These are phyloP conservation scores for Fusarium austroafricanum DNA, from an alignment of 2,329 filamentous ascomycete species.

Conservation along the genomic window DNA sequence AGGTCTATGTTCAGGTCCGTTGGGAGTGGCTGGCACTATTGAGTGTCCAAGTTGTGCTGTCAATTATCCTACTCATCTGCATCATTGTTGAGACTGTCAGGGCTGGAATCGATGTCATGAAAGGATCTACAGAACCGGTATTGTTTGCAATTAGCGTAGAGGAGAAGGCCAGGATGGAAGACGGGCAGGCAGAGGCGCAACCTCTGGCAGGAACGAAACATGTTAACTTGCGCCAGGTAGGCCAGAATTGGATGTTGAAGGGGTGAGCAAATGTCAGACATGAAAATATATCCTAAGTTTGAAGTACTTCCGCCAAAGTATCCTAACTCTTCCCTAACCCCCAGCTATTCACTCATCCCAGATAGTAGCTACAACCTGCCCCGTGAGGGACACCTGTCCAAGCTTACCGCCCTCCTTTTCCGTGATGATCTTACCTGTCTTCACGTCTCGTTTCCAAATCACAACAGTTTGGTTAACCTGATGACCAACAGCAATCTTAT, in stretches of 20 bases:
- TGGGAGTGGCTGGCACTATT: conserved; percentile 2
- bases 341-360: conserved; percentile 35
- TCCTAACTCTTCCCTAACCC: no score
- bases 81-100: not conserved
- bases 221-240: not conserved
- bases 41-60: not conserved
- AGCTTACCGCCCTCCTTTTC: conserved; percentile 41
- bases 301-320: no score
- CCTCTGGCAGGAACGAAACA: not conserved
- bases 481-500: conserved; percentile 43
- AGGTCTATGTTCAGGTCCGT: not conserved
- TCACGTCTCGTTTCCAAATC: conserved; percentile 40
- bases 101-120: not conserved
- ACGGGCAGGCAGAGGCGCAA: not conserved
- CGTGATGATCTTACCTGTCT: conserved; percentile 36
- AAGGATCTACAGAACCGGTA: not conserved
- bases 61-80: not conserved
- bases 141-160: not conserved
- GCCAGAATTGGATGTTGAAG: not conserved
- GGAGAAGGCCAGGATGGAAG: conserved; percentile 4
- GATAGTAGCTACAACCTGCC: conserved; percentile 32
- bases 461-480: conserved; percentile 40
- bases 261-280: no score
- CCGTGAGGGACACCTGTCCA: conserved; percentile 31
- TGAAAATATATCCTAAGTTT: no score